Conservation (phyloP, 345 rosid species). For the Hypericum perforatum region DNA sequence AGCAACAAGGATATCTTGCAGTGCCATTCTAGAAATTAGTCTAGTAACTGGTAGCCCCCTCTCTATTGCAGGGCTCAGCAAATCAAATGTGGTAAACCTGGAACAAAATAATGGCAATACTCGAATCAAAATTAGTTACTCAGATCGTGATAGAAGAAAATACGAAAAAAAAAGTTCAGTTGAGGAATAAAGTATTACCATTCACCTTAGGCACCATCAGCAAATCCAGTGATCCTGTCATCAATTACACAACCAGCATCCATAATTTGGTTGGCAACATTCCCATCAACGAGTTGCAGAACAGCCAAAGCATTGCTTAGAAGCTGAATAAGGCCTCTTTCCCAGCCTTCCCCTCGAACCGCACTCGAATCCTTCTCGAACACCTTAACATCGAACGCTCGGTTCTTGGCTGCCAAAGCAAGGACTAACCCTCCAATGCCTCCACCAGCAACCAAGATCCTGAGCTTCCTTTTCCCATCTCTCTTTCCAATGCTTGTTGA, state of each 20-base stretch:
- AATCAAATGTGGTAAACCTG: conserved; percentile 21
- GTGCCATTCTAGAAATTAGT: conserved; percentile 16
- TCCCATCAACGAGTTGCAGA: conserved; percentile 13
- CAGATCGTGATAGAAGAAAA: no score
- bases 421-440: conserved; percentile 19
- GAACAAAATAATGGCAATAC: background rate
- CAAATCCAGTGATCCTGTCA: conserved; percentile 19
- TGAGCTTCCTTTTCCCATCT: conserved; percentile 8
- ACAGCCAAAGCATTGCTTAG: conserved; percentile 14
- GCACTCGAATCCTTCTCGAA: conserved; percentile 21
- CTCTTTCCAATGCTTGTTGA: background rate
- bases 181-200: conserved; percentile 11
- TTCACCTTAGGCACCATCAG: conserved; percentile 21
- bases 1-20: conserved; percentile 17
- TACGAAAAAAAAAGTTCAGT: no score
- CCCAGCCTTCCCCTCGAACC: conserved; percentile 19
- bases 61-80: conserved; percentile 11
- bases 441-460: conserved; percentile 20
- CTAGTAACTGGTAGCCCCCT: conserved; percentile 12
- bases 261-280: conserved; percentile 11
- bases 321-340: conserved; percentile 18
- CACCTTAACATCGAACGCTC: conserved; percentile 16
- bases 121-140: no score
- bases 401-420: conserved; percentile 15
- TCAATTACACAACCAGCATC: conserved; percentile 21